These are phyloP conservation scores for Ulota crispa DNA, from an alignment of 225 moss, liverwort and hornwort species.

Conservation along the genomic window DNA sequence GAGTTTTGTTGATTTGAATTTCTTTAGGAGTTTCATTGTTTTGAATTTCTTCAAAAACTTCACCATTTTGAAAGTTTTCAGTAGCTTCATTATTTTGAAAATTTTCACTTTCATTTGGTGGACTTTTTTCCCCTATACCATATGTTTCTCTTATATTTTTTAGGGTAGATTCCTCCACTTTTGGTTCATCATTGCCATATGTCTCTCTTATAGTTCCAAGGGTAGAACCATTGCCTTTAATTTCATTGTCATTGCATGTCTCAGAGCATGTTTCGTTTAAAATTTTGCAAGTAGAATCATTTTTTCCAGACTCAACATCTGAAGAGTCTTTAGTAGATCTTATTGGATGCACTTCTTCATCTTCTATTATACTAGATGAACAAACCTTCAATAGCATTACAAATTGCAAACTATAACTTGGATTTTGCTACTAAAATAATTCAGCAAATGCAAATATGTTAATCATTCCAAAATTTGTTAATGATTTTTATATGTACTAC, in stretches of 20 bases:
- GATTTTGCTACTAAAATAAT: no score
- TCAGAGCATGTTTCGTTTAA: background rate
- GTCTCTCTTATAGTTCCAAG: background rate
- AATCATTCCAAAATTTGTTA: background rate
- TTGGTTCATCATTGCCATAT: background rate
- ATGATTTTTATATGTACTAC: background rate
- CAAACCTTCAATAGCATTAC: background rate
- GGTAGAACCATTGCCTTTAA: background rate
- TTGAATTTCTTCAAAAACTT: no score
- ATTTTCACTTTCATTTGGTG: background rate
- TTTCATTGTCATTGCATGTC: background rate
- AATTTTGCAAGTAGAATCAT: background rate
- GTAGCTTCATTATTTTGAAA: background rate
- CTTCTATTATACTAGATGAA: background rate
- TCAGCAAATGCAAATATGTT: rapidly evolving
- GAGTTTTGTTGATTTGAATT: background rate
- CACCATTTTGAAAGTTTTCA: no score
- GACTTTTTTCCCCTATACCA: background rate
- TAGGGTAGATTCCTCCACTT: slow-evolving; percentile 1
- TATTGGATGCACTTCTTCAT: background rate
- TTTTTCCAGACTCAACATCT: background rate
- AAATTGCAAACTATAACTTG: rapidly evolving
- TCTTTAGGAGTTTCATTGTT: background rate
- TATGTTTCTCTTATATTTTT: slow-evolving; percentile 1
- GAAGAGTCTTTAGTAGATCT: background rate